phyloP scores from a whole-genome alignment of 2,329 filamentous ascomycete species.

The Fusarium annulatum region DNA sequence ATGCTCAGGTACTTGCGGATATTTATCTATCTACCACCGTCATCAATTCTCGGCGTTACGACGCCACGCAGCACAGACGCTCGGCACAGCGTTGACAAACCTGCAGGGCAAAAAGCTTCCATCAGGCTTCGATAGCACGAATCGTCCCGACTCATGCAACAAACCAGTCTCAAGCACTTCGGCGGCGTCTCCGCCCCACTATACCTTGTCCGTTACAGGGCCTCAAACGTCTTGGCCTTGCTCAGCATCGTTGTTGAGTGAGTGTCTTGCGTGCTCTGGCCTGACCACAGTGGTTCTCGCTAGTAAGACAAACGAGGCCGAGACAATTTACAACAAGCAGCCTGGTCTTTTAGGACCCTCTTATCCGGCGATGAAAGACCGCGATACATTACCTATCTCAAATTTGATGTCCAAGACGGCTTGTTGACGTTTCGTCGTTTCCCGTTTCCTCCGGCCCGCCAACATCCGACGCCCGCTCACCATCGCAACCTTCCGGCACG shows the following conservation, averaged over 20 bases:
- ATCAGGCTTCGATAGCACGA: conserved; percentile 47
- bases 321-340: conserved; percentile 20
- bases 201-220: conserved; percentile 16
- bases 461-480: conserved; percentile 28
- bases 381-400: conserved; percentile 4
- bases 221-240: conserved; percentile 12
- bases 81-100: conserved; percentile 25
- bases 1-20: neutral
- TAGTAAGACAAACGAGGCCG: conserved; percentile 15
- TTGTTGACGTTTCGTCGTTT: conserved; percentile 8
- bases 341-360: conserved; percentile 5
- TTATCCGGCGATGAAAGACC: conserved; percentile 14
- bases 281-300: conserved; percentile 16
- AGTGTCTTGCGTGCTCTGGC: conserved; percentile 27
- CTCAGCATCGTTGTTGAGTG: conserved; percentile 9
- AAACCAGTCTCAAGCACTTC: conserved; percentile 35
- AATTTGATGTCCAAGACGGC: neutral
- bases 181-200: conserved; percentile 42
- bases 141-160: conserved; percentile 39
- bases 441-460: conserved; percentile 20
- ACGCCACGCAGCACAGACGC: conserved; percentile 29
- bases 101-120: conserved; percentile 43
- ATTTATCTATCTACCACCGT: conserved; percentile 4
- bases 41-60: conserved; percentile 36
- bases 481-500: conserved; percentile 39